Evolutionary conservation across 2,329 filamentous ascomycete species (phyloP).

Genomic region (Exophiala viscosa): DNA sequence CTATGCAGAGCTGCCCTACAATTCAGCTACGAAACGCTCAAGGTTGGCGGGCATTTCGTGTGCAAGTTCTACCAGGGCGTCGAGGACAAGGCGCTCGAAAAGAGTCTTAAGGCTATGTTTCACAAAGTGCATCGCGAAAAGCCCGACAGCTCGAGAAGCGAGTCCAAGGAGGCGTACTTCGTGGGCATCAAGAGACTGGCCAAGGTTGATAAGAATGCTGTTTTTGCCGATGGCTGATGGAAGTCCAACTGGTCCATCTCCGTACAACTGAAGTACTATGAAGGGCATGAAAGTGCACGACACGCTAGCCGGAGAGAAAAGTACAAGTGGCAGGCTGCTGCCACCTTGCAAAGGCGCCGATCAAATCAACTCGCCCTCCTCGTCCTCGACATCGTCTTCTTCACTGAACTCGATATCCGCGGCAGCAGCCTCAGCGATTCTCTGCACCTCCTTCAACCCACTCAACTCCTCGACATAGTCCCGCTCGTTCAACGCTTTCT

Average conservation of each 20-base stretch:
- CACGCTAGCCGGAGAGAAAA: too few species aligned
- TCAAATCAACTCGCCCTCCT: constrained; percentile 35
- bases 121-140: constrained; percentile 79
- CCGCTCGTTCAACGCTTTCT: constrained; percentile 56
- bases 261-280: too few species aligned
- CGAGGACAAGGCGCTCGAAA: constrained; percentile 79
- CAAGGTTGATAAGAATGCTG: constrained; percentile 43
- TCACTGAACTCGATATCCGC: constrained; percentile 46
- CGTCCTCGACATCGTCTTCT: constrained; percentile 34
- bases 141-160: constrained; percentile 80
- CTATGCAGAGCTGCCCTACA: constrained; percentile 79
- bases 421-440: constrained; percentile 43
- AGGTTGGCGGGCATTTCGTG: constrained; percentile 79
- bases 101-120: constrained; percentile 71
- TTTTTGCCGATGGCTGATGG: constrained; percentile 35
- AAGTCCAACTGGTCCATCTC: background rate
- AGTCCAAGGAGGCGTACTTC: constrained; percentile 83
- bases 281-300: too few species aligned
- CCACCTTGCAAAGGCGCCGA: background rate
- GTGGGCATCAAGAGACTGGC: constrained; percentile 70
- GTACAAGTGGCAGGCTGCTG: background rate
- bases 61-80: constrained; percentile 96
- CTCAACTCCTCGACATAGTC: constrained; percentile 63
- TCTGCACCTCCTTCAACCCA: constrained; percentile 55
- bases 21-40: constrained; percentile 82